phyloP scores from a whole-genome alignment of 208 protist species.

The Trypanosoma mega region DNA sequence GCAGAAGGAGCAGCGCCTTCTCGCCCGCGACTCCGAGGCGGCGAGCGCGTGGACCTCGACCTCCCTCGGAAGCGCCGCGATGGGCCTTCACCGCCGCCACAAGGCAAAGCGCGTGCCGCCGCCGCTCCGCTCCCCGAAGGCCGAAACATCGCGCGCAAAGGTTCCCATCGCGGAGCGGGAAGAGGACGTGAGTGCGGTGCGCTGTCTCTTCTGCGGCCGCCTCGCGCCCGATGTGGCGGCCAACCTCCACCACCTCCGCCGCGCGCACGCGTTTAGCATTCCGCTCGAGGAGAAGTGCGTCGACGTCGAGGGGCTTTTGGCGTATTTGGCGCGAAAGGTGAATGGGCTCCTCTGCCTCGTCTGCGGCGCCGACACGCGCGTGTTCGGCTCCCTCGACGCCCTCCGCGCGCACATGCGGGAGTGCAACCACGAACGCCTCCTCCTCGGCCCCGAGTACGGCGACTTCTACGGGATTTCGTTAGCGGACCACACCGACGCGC shows the following conservation, averaged over 20 bases:
- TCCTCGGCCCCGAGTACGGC: constrained; percentile 81
- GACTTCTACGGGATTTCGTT: constrained; percentile 79
- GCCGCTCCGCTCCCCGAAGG: neutral
- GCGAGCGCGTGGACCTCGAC: constrained; percentile 80
- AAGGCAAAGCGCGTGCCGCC: constrained; percentile 62
- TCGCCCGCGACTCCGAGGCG: constrained; percentile 78
- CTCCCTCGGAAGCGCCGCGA: constrained; percentile 83
- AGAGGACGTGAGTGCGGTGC: constrained; percentile 68
- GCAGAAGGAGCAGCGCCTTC: constrained; percentile 89
- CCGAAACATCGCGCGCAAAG: constrained; percentile 27
- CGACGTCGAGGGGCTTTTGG: constrained; percentile 58
- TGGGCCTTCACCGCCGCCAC: constrained; percentile 86
- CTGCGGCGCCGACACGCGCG: constrained; percentile 78
- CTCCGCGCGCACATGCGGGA: constrained; percentile 88
- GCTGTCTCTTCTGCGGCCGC: constrained; percentile 84
- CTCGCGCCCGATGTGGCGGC: constrained; percentile 37
- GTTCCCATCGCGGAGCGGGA: constrained; percentile 73
- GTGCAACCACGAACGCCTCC: constrained; percentile 70
- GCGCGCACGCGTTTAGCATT: constrained; percentile 74
- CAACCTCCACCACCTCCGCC: constrained; percentile 66
- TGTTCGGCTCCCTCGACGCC: constrained; percentile 67
- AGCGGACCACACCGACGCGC: too few species aligned
- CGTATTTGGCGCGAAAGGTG: constrained; percentile 83
- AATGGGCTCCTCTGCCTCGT: constrained; percentile 89
- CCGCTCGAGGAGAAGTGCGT: constrained; percentile 66